Conservation (phyloP, 352 stramenopile species). For the Globisporangium nunn region DNA sequence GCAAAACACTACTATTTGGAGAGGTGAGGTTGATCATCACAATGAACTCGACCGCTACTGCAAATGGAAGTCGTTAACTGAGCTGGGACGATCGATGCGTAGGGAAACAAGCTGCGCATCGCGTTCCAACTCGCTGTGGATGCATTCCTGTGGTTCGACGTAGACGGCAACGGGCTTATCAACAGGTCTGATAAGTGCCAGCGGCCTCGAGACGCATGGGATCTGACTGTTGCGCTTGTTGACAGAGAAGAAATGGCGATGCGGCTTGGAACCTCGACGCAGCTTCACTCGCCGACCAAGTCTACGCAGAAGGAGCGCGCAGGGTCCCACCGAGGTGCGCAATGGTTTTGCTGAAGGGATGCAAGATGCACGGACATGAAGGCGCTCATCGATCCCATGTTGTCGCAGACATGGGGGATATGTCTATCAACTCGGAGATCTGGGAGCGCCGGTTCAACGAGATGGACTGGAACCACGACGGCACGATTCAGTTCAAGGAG, state of each 20-base stretch:
- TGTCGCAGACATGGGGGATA: slow-evolving; percentile 18
- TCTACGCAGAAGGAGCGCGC: slow-evolving; percentile 21
- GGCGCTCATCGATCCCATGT: background rate
- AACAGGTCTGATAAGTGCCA: slow-evolving; percentile 30
- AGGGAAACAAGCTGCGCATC: slow-evolving; percentile 77
- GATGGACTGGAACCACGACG: slow-evolving; percentile 86
- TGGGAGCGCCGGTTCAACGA: slow-evolving; percentile 80
- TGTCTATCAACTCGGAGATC: slow-evolving; percentile 63
- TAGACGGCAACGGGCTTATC: slow-evolving; percentile 68
- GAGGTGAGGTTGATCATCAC: slow-evolving; percentile 24
- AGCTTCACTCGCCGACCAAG: slow-evolving; percentile 73
- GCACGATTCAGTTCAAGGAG: slow-evolving; percentile 85
- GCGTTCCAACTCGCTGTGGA: slow-evolving; percentile 80
- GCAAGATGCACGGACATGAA: background rate
- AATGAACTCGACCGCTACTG: background rate
- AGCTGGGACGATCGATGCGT: background rate
- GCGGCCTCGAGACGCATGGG: background rate
- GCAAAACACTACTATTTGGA: slow-evolving; percentile 55
- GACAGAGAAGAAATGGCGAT: slow-evolving; percentile 42
- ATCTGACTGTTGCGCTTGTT: background rate
- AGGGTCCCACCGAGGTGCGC: slow-evolving; percentile 10
- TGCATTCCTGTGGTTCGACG: slow-evolving; percentile 83
- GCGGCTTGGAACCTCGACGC: slow-evolving; percentile 52
- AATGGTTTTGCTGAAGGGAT: too few relatives aligned
- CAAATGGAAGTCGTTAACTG: background rate